Conservation (phyloP, 208 protist species). For the Trypanosoma melophagium region DNA sequence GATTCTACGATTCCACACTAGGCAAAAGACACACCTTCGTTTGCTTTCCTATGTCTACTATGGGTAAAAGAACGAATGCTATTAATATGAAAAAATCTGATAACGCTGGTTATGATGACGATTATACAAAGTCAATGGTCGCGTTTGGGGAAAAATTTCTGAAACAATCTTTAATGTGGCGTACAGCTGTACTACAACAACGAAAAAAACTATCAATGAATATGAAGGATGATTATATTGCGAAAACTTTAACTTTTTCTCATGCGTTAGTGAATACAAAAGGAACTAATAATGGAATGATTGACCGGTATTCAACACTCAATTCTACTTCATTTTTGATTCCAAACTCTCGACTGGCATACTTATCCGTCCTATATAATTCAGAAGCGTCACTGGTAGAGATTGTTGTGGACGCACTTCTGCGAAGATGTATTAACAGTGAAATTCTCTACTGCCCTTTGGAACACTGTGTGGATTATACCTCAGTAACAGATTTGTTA, state of each 20-base stretch:
- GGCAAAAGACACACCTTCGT: neutral
- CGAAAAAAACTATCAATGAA: conserved; percentile 7
- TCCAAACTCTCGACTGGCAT: conserved; percentile 21
- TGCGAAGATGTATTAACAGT: neutral
- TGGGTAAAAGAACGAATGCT: neutral
- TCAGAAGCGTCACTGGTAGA: conserved; percentile 22
- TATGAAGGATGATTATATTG: too few species aligned
- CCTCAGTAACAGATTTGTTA: conserved; percentile 38
- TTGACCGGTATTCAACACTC: conserved; percentile 12
- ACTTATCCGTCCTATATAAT: conserved; percentile 24
- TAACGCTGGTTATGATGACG: neutral
- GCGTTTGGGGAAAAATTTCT: conserved; percentile 23
- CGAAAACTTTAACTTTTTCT: neutral
- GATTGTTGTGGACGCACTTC: conserved; percentile 3
- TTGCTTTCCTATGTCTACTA: neutral
- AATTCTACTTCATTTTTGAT: conserved; percentile 14
- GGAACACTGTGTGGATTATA: conserved; percentile 60
- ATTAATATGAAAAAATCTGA: neutral
- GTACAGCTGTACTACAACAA: conserved; percentile 12
- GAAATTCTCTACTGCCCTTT: conserved; percentile 53
- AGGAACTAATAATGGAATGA: neutral
- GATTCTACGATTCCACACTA: conserved; percentile 10
- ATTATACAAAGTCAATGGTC: neutral
- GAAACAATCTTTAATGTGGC: conserved; percentile 12
- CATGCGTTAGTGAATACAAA: neutral